Evolutionary conservation across 2,329 filamentous ascomycete genomes (phyloP).

Genomic region (Sporothrix inflata): DNA sequence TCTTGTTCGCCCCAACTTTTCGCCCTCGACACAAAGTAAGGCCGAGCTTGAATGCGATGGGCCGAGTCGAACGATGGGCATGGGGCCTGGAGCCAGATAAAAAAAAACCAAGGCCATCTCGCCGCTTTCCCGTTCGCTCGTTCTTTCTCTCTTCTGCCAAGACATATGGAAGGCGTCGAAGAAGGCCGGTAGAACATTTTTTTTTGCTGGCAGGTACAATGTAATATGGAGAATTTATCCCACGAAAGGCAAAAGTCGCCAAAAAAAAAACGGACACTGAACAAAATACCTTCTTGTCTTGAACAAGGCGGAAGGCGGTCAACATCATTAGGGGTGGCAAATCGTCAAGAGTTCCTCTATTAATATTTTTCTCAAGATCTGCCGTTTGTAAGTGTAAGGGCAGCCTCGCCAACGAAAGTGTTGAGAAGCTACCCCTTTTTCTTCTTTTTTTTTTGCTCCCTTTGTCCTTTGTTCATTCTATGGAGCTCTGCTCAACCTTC

Average conservation of each 20-base stretch:
- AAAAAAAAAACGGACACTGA: slow-evolving; percentile 10
- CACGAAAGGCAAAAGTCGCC: neutral
- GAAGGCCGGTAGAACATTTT: slow-evolving; percentile 18
- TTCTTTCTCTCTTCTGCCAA: slow-evolving; percentile 8
- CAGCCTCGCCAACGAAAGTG: neutral
- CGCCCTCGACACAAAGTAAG: neutral
- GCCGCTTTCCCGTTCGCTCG: neutral
- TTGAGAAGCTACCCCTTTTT: neutral
- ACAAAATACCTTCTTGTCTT: neutral
- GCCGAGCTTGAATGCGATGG: slow-evolving; percentile 10
- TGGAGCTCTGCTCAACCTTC: neutral
- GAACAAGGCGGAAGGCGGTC: slow-evolving; percentile 12
- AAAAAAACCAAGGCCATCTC: neutral
- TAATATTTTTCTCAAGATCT: neutral
- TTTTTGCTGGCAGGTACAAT: neutral
- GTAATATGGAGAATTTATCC: slow-evolving; percentile 19
- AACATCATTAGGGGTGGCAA: slow-evolving; percentile 6
- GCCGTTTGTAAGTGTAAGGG: neutral
- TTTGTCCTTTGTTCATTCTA: neutral
- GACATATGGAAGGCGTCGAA: slow-evolving; percentile 15
- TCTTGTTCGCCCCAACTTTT: slow-evolving; percentile 7
- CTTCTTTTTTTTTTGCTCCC: neutral
- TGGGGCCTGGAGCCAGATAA: neutral
- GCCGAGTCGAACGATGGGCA: neutral
- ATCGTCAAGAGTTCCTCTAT: neutral